phyloP scores from a whole-genome alignment of 305 asterid genomes.

The Fraxinus ornus region DNA sequence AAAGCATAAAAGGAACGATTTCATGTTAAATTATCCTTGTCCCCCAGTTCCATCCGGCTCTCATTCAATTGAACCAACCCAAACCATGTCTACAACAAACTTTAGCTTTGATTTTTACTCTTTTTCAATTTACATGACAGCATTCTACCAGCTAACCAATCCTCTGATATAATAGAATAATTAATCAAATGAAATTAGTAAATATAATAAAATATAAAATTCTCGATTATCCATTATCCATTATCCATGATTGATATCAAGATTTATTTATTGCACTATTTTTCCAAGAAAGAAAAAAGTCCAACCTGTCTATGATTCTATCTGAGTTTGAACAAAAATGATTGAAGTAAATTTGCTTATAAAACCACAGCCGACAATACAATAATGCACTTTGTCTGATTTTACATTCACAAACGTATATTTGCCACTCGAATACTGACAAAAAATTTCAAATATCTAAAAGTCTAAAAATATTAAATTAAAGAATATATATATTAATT shows the following conservation, averaged over 20 bases:
- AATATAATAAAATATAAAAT: neutral
- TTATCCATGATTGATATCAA: neutral
- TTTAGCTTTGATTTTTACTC: neutral
- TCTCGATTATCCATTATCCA: neutral
- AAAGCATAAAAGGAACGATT: neutral
- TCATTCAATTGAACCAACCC: neutral
- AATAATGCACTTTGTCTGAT: conserved; percentile 1
- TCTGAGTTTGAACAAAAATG: neutral
- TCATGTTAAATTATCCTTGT: neutral
- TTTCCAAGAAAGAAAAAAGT: neutral
- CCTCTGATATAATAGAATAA: neutral
- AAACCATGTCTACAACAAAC: neutral
- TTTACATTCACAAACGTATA: neutral
- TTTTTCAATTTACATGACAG: neutral
- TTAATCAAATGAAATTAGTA: neutral
- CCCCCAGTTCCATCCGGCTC: neutral
- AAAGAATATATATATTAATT: neutral
- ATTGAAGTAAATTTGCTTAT: neutral
- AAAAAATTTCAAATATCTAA: neutral
- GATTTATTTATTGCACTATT: neutral
- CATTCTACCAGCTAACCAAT: neutral
- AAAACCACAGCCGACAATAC: conserved; percentile 1
- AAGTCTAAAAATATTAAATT: neutral
- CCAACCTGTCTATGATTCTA: neutral
- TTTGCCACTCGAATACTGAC: neutral